phyloP scores from a whole-genome alignment of 805 yeast genomes.

The Candida sanyiensis region DNA sequence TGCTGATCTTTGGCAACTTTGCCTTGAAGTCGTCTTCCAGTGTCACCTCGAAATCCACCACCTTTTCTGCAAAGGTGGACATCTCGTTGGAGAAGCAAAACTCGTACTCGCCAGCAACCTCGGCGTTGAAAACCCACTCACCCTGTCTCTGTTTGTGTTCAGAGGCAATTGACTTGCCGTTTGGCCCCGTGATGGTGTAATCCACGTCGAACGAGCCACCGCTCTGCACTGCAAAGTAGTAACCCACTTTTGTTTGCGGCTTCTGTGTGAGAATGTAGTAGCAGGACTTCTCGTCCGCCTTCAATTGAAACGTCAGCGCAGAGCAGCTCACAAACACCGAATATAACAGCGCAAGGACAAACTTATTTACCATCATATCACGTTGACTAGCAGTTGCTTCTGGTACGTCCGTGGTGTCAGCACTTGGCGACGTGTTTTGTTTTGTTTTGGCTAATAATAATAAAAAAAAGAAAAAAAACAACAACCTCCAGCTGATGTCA shows the following conservation, averaged over 20 bases:
- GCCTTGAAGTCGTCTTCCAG: conserved; percentile 39
- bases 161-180: conserved; percentile 38
- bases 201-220: conserved; percentile 69
- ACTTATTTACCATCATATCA: neutral
- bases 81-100: conserved; percentile 61
- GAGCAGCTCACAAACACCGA: conserved; percentile 34
- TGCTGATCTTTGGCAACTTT: conserved; percentile 22
- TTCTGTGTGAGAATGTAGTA: conserved; percentile 62
- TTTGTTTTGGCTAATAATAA: no score
- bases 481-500: no score
- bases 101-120: conserved; percentile 53
- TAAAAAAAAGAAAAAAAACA: no score
- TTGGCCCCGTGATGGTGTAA: conserved; percentile 54
- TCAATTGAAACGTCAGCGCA: conserved; percentile 67
- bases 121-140: conserved; percentile 52
- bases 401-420: neutral
- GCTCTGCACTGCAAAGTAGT: conserved; percentile 61
- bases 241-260: conserved; percentile 56
- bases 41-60: conserved; percentile 57
- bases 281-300: conserved; percentile 72
- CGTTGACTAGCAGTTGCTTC: no score
- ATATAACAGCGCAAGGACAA: neutral
- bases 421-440: neutral
- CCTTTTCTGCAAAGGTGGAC: conserved; percentile 69
- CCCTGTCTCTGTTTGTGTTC: conserved; percentile 59